A percentile compares a stretch with the other conserved stretches of the same genome.
Evolutionary conservation across 192 early-diverging fungal genomes (phyloP).

Genomic region (Mortierella alpina): DNA sequence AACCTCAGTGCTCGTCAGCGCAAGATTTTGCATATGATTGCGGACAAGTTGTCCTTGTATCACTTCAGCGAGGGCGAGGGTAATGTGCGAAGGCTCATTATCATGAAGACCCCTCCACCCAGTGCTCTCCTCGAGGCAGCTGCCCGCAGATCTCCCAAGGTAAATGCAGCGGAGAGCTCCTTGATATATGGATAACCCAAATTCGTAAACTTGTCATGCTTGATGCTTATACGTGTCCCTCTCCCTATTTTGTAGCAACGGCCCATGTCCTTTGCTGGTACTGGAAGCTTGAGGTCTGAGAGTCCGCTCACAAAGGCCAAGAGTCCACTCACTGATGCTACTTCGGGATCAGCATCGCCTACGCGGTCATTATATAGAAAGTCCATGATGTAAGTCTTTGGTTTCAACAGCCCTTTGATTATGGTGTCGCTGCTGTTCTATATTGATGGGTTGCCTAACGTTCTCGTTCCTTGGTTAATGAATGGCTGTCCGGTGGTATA

Average conservation of each 20-base stretch:
- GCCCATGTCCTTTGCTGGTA: constrained; percentile 49
- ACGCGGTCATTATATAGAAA: constrained; percentile 66
- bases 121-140: constrained; percentile 19
- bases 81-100: constrained; percentile 56
- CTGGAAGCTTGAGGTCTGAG: constrained; percentile 34
- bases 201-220: not conserved
- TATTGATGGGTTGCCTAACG: too few relatives aligned
- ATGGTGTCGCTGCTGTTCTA: too few relatives aligned
- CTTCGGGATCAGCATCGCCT: constrained; percentile 54
- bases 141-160: constrained; percentile 34
- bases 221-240: not conserved
- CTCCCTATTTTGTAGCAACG: constrained; percentile 25
- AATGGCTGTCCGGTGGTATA: not conserved
- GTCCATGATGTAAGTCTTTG: constrained; percentile 50
- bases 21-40: constrained; percentile 73
- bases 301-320: constrained; percentile 38
- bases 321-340: constrained; percentile 15
- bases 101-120: constrained; percentile 54
- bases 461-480: too few relatives aligned
- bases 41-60: constrained; percentile 74
- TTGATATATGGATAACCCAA: too few relatives aligned
- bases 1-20: constrained; percentile 69
- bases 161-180: not conserved
- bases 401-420: not conserved
- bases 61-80: constrained; percentile 66